phyloP scores from a whole-genome alignment of 805 yeast genomes.

The Metschnikowia lachancei region DNA sequence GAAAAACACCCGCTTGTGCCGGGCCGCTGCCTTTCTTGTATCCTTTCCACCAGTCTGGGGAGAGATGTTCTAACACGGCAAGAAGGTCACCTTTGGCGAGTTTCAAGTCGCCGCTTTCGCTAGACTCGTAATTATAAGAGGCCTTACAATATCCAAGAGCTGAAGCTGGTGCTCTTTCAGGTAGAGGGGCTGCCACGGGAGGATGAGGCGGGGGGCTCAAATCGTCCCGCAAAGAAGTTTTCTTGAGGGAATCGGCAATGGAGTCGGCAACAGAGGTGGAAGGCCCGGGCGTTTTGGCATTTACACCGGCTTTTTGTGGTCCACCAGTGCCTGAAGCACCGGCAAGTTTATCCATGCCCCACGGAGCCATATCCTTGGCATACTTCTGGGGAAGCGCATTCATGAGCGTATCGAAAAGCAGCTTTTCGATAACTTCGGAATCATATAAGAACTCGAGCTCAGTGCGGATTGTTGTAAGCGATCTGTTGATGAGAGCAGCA shows the following conservation, averaged over 20 bases:
- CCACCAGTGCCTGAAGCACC: slow-evolving; percentile 1
- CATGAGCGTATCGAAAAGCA: slow-evolving; percentile 50
- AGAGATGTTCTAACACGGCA: slow-evolving; percentile 66
- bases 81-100: slow-evolving; percentile 67
- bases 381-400: slow-evolving; percentile 57
- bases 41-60: slow-evolving; percentile 93
- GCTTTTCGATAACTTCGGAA: slow-evolving; percentile 64
- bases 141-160: slow-evolving; percentile 54
- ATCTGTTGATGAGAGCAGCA: slow-evolving; percentile 69
- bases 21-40: slow-evolving; percentile 32
- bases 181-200: slow-evolving; percentile 13
- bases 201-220: slow-evolving; percentile 21
- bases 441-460: slow-evolving; percentile 79
- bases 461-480: slow-evolving; percentile 68
- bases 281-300: too few species aligned
- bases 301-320: not conserved
- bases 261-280: not conserved
- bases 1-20: slow-evolving; percentile 76
- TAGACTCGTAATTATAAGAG: slow-evolving; percentile 69
- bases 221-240: slow-evolving; percentile 15
- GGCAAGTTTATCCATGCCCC: slow-evolving; percentile 38
- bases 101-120: slow-evolving; percentile 70
- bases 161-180: slow-evolving; percentile 17
- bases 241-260: slow-evolving; percentile 10
- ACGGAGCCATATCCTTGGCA: slow-evolving; percentile 48